Conservation (phyloP, 371 early-diverging fungal genomes). For the Mucor plumbeus region DNA sequence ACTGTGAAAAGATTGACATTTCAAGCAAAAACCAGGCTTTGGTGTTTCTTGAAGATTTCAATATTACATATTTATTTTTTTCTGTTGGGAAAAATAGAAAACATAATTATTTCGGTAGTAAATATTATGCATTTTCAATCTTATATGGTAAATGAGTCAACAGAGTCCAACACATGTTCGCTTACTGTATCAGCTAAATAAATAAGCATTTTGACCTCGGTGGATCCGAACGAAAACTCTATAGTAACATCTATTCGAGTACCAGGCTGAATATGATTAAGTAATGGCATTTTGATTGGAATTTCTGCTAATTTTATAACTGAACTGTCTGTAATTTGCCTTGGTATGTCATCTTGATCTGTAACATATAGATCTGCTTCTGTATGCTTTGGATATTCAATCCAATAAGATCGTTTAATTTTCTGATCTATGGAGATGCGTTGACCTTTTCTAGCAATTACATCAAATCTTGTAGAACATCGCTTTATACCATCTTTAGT, state of each 20-base stretch:
- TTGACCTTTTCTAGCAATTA: slow-evolving; percentile 49
- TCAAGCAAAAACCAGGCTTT: neutral
- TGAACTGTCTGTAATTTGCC: slow-evolving; percentile 49
- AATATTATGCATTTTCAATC: neutral
- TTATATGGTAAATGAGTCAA: neutral
- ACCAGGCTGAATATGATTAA: slow-evolving; percentile 48
- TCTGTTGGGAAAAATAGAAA: neutral
- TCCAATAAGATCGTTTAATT: slow-evolving; percentile 24
- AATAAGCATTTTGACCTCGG: slow-evolving; percentile 22
- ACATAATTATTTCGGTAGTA: neutral
- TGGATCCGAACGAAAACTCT: slow-evolving; percentile 34
- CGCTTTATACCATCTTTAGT: slow-evolving; percentile 54
- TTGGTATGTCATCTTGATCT: slow-evolving; percentile 51
- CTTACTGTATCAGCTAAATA: slow-evolving; percentile 15
- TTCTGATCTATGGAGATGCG: slow-evolving; percentile 43
- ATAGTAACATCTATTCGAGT: slow-evolving; percentile 53
- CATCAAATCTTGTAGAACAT: slow-evolving; percentile 53
- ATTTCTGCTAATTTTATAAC: slow-evolving; percentile 54
- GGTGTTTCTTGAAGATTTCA: neutral
- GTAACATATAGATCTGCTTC: slow-evolving; percentile 44
- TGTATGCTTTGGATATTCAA: slow-evolving; percentile 44
- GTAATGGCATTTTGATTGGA: slow-evolving; percentile 54
- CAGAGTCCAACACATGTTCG: slow-evolving; percentile 14
- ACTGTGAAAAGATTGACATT: no score
- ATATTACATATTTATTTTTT: neutral